A percentile compares a stretch with the other conserved stretches of the same genome.
phyloP scores from a whole-genome alignment of 2,329 filamentous ascomycete genomes.

The Sporothrix variecibatus region DNA sequence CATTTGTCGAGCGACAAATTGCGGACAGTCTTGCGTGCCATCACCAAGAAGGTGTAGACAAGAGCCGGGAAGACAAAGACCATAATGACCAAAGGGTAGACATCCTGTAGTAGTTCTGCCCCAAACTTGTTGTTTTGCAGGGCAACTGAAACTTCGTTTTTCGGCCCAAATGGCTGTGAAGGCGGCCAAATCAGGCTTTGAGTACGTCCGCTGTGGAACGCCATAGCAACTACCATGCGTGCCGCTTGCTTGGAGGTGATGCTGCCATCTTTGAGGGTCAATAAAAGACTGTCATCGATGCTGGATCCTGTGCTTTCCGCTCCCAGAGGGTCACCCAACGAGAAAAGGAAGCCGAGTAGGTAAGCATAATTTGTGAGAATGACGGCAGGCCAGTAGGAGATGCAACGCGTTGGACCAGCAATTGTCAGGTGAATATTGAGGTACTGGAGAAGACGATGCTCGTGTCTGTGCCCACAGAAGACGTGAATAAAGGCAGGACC shows the following conservation, averaged over 20 bases:
- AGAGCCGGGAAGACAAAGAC: not conserved
- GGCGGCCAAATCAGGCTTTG: slow-evolving; percentile 22
- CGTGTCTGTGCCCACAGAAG: not conserved
- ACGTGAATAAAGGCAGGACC: not conserved
- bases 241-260: not conserved
- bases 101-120: not conserved
- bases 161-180: no score
- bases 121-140: not conserved
- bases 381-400: not conserved
- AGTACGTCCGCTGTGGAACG: slow-evolving; percentile 25
- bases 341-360: slow-evolving; percentile 21
- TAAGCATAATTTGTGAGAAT: slow-evolving; percentile 27
- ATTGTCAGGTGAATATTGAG: not conserved
- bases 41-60: not conserved
- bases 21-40: not conserved
- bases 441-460: not conserved
- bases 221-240: slow-evolving; percentile 6
- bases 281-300: not conserved
- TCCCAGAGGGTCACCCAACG: not conserved
- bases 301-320: no score
- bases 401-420: not conserved
- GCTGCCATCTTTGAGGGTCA: not conserved
- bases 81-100: not conserved
- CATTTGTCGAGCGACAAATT: not conserved
- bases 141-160: not conserved